phyloP scores from a whole-genome alignment of 1,284 basidiomycete genomes.

The Cutaneotrichosporon sp. region DNA sequence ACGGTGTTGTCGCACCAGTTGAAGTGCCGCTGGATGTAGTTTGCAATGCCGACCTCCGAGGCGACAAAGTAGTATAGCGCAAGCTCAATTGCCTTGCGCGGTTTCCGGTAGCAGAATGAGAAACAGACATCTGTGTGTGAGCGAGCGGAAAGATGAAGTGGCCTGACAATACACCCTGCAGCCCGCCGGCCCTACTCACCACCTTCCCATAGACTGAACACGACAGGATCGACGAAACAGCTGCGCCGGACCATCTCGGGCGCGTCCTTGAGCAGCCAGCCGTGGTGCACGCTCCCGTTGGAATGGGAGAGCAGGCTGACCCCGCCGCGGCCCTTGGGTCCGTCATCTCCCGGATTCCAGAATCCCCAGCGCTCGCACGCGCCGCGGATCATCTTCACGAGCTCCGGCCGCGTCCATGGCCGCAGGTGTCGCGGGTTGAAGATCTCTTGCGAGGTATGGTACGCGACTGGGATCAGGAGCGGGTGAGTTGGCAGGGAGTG shows the following conservation, averaged over 20 bases:
- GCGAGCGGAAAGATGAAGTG: neutral
- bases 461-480: slow-evolving; percentile 71
- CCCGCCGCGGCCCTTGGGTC: slow-evolving; percentile 49
- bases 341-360: slow-evolving; percentile 21
- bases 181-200: too few species aligned
- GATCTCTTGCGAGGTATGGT: slow-evolving; percentile 76
- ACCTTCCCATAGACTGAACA: slow-evolving; percentile 85
- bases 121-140: slow-evolving; percentile 68
- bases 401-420: slow-evolving; percentile 63
- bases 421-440: slow-evolving; percentile 67
- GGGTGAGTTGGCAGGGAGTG: slow-evolving; percentile 61
- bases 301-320: slow-evolving; percentile 80
- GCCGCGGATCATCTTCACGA: slow-evolving; percentile 57
- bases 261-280: slow-evolving; percentile 64
- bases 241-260: slow-evolving; percentile 65
- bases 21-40: slow-evolving; percentile 65
- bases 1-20: slow-evolving; percentile 79
- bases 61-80: slow-evolving; percentile 80
- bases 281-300: slow-evolving; percentile 54
- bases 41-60: slow-evolving; percentile 76
- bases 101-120: slow-evolving; percentile 71
- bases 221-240: slow-evolving; percentile 77
- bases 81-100: slow-evolving; percentile 65
- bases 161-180: too few species aligned
- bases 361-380: slow-evolving; percentile 65